Base-by-base conservation (phyloP, 768 basidiomycete species). In the Termitomyces sp. region DNA sequence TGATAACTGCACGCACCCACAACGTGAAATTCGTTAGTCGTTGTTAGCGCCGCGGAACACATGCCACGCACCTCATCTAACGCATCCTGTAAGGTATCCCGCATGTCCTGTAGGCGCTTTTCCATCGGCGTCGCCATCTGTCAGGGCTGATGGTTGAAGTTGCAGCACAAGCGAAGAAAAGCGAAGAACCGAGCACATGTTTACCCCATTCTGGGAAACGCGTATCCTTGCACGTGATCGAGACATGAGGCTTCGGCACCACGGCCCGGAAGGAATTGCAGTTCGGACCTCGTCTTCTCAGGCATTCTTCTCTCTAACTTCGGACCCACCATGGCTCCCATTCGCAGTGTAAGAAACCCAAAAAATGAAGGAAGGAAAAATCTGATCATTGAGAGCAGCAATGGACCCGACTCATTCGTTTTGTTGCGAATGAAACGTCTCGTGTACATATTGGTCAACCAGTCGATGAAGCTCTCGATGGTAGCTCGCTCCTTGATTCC, bases 321-420 rank as follows among this genome's bases (percentile, higher is more conserved):
- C 23, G 62, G 59, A 54, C 68, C 56, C 59, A 50, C 15, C 28
- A 87, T 87, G 85, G 67, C 82, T 12, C 82, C 83, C 53, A 81
- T 85, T 46, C 74, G 63, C 62, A 84, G 83, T 46, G 85, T 85
- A 63, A 51, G 79, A 66, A 31, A n/a, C 23, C 17, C 41, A 37
- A 12, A 48, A 28, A 5, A 14, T 31, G 12, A n/a, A 37, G 38
- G 1, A 31, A 30, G 19, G 6, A 17, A 5, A 9, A 15, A 47
- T 47, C 28, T 51, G 49, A 45, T 26, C 15, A 26, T 56, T 49
- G 38, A 14, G 47, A 48, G 14, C 59, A 88, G 84, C 76, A 79
- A 78, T 92, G 90, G 90, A 83, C 83, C 35, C 84, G 90, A 50
- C 79, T 92, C 52, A 89, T 92, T 63, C 87, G 90, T 57, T 92